Base-by-base conservation (phyloP, 2,329 filamentous ascomycete genomes). In the Trichoderma oligosporum region DNA sequence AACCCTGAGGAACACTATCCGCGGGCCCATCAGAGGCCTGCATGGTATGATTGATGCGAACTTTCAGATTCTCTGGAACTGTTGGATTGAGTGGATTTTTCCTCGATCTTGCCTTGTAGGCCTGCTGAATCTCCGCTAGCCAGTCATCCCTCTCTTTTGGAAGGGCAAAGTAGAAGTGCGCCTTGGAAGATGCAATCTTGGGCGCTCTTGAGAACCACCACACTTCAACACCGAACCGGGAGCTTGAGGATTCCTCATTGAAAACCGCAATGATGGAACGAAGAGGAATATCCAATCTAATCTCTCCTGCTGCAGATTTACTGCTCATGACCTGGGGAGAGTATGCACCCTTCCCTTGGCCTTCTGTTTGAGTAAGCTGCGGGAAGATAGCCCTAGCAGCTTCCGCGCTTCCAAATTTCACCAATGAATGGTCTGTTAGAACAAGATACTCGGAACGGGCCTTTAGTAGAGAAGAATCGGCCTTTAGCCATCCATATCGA, bases 161-260 rank as follows among this genome's bases (percentile, higher is more conserved):
- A 27, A 78, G 65, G 46, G 68, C 69, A 63, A 83, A 82, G 64
- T 78, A 78, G 35, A 83, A 67, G 36, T 77, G 75, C 2, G 77
- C 68, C 58, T 76, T 78, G 58, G 71, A 71, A 60, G 79, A 82
- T 12, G 74, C 70, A 38, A 79, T 68, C 11, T 73, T 70, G 2
- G 76, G 73, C 56, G 73, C 70, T 14, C 70, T 66, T 12, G 75
- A 75, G 57, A 74, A 76, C 81, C 81, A 83, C 80, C 80, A 83
- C 2, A 83, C 71, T 63, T 84, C 81, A 49, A 83, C 67, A 5
- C 78, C 78, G 42, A 79, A 80, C 6, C 76, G 74, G 11, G 78
- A 74, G 45, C 76, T 73, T 1, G 74, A 74, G 41, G 74, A 75
- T 63, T 82, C 80, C 27, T 80, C 76, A 27, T 74, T 75, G 61